Base-by-base conservation (phyloP, 2,329 filamentous ascomycete genomes). In the Xylariaceae sp. region DNA sequence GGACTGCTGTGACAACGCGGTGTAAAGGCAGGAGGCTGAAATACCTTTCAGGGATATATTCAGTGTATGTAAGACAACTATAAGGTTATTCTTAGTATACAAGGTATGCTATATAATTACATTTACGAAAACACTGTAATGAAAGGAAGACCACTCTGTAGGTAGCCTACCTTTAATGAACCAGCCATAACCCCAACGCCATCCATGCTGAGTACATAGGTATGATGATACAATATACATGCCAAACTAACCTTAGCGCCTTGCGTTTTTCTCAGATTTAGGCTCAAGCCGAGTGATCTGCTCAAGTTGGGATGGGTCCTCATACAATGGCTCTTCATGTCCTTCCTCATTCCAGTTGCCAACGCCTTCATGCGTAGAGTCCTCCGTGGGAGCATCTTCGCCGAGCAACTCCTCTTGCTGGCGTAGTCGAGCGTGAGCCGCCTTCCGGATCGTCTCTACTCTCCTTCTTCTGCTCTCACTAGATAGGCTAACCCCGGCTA, bases 401-500 rank as follows among this genome's bases (percentile, higher is more conserved):
- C 58, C 67, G 9, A 73, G 48, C 26, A 73, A 16, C 16, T 53
- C 46, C 47, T 65, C 53, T 46, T 64, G 63, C 44, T 67, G 49
- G 6, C 14, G 58, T 40, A 63, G 23, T 12, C 50, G 53, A 23
- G 28, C n/a, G 52, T 45, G 41, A 23, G 62, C 67, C 49, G 31
- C 50, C 60, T 55, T 65, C 19, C 74, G 67, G 16, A 67, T 61
- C 6, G 49, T 24, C 17, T 64, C 44, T 9, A 65, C 34, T 50
- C 73, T 69, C 74, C 74, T 57, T 73, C 67, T 58, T 43, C 50
- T 70, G 28, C 69, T 62, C n/a, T 73, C 66, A 1, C 76, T 71
- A 5, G 75, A 74, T 59, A 77, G 78, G 49, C 74, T 84, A 63
- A 92, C 82, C 24, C 83, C 78, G 26, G 78, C 78, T 26, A 92